A percentile compares a stretch with the other conserved stretches of the same genome.
phyloP scores from a whole-genome alignment of 345 rosid genomes.

The Corymbia maculata region DNA sequence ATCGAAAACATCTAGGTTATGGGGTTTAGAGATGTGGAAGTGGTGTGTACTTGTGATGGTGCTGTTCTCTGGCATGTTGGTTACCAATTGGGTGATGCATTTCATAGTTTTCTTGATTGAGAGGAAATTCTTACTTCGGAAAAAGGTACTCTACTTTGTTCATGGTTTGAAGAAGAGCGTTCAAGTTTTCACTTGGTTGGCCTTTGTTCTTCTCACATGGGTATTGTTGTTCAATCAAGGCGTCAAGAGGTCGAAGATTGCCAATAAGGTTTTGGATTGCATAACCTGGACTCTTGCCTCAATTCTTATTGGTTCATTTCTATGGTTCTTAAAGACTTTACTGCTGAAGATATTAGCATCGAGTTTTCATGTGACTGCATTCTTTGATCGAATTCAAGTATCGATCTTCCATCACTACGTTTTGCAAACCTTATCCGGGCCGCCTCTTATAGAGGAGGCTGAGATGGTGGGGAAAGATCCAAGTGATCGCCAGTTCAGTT shows the following conservation, averaged over 20 bases:
- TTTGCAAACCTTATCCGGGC: conserved; percentile 70
- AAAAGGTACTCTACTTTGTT: conserved; percentile 83
- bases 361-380: conserved; percentile 64
- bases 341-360: conserved; percentile 77
- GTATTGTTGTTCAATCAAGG: conserved; percentile 38
- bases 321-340: conserved; percentile 67
- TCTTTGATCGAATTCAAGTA: conserved; percentile 86
- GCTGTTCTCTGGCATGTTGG: conserved; percentile 52
- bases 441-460: conserved; percentile 65
- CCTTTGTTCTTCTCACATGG: conserved; percentile 62
- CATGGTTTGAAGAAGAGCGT: conserved; percentile 84
- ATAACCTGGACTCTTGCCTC: conserved; percentile 58
- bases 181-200: conserved; percentile 78
- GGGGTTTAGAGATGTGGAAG: conserved; percentile 73
- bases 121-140: conserved; percentile 52
- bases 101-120: conserved; percentile 71
- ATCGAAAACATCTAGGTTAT: conserved; percentile 14
- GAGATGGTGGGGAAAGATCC: conserved; percentile 38
- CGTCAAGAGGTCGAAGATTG: conserved; percentile 20
- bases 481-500: conserved; percentile 42
- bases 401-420: conserved; percentile 78
- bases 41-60: conserved; percentile 83
- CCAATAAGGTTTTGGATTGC: conserved; percentile 29
- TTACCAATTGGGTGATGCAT: conserved; percentile 74
- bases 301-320: conserved; percentile 47